Base-by-base conservation (phyloP, 768 basidiomycete genomes). In the Collybia nuda region DNA sequence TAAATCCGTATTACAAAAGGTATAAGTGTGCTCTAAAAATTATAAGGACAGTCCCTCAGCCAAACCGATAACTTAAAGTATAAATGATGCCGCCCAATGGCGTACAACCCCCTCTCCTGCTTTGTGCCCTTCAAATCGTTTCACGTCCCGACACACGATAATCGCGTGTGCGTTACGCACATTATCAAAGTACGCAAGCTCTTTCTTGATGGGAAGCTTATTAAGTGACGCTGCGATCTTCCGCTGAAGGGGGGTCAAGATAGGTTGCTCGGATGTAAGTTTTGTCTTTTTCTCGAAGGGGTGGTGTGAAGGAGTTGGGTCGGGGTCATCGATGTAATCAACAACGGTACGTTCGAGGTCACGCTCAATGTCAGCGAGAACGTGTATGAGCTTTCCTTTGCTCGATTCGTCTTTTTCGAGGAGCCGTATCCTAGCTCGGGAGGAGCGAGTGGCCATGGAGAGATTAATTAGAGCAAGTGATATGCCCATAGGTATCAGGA, bases 21-120 rank as follows among this genome's bases (percentile, higher is more conserved):
- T 32, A 32, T 32, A 32, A 11, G 14, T 32, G 9, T 32, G 12
- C 32, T 32, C 32, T 32, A 2, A 32, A 32, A 32, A 32, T 32
- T 2, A 32, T 32, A 32, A 32, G 7, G 12, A 32, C 3, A 32
- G 32, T 3, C 3, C 7, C 32, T 32, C 9, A 11, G 14, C 12
- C 11, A 11, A 28, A 28, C 14, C 7, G 14, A 14, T 14, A 29
- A 46, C 14, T 47, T 55, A 73, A 44, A 74, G 45, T 54, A 66
- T 56, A 24, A 90, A 84, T 19, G 78, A 71, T 51, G 80, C 76
- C 7, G 85, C 86, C 85, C 87, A 88, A 63, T 90, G 86, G 52
- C 78, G 74, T 28, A 93, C 44, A 2, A 91, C 77, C 29, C 81
- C 80, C 61, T 84, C 81, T 15, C 90, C 90, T 35, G 67, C 62